Base-by-base conservation (phyloP, 2,329 filamentous ascomycete species). In the Ascochyta viciae-villosae region DNA sequence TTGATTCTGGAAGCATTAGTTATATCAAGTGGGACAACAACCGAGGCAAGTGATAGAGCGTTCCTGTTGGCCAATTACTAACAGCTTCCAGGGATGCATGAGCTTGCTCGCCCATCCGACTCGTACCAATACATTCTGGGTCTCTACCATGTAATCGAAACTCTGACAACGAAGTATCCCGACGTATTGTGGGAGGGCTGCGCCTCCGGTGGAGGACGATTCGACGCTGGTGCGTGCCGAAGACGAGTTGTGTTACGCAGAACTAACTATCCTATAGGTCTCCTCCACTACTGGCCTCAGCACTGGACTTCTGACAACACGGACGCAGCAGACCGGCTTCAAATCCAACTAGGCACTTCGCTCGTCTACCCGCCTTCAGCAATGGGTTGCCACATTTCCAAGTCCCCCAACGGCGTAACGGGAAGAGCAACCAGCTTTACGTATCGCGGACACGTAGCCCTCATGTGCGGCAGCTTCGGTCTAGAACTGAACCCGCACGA, bases 1-100 rank as follows among this genome's bases (percentile, higher is more conserved):
- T 89, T 16, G 76, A 82, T 40, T 81, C 76, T 1, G 80, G 81
- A 0, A 76, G 82, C 23, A 82, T 89, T 42, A 73, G 75, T 9
- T 89, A 89, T 57, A 81, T 89, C 57, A 89, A 89, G 62, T 89
- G 86, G 87, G 87, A 89, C 61, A 87, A 88, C 71, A 89, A 89
- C 72, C 78, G 87, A 5, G 86, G 81, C 46, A 39, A 29, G 27
- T 31, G 6, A 9, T 24, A 15, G 6, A 24, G 3, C 15, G 8
- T 16, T 1, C 12, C 2, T 6, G 15, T 15, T 26, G n/a, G 3
- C 5, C 22, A 5, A 7, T 22, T 33, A 12, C 46, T 50, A 31
- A 54, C 34, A 6, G 7, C n/a, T 3, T 13, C 22, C 13, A 54
- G 52, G 43, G 1, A 85, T 88, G 40, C 85, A 88, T 65, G 86